Evolutionary conservation across 140 eudicot species (phyloP).

Genomic region (Ambrosia hybrid): DNA sequence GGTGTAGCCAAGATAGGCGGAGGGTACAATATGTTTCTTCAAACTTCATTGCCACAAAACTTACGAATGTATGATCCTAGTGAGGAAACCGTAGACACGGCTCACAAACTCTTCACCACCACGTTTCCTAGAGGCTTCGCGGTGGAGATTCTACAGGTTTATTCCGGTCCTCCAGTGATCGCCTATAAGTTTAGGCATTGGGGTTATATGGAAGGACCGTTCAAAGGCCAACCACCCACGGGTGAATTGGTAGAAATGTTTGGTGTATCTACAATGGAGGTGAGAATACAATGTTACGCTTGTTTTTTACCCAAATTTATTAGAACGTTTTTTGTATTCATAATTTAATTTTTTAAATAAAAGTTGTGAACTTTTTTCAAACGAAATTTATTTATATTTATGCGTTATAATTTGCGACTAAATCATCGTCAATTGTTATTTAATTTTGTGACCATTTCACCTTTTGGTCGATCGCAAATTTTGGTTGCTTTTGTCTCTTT

Average conservation of each 20-base stretch:
- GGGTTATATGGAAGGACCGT: constrained; percentile 92
- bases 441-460: neutral
- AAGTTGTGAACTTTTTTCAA: neutral
- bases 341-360: too few relatives aligned
- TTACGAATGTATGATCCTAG: constrained; percentile 56
- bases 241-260: constrained; percentile 69
- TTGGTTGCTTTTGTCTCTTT: neutral
- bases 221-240: constrained; percentile 73
- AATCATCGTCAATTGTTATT: neutral
- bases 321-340: neutral
- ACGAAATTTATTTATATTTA: neutral
- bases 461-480: neutral
- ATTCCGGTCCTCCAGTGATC: constrained; percentile 79
- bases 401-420: too few relatives aligned
- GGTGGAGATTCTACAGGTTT: constrained; percentile 74
- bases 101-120: constrained; percentile 57
- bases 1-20: constrained; percentile 58
- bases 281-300: neutral
- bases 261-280: constrained; percentile 70
- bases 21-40: constrained; percentile 73
- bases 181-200: constrained; percentile 82
- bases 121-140: constrained; percentile 95
- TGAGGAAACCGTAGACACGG: constrained; percentile 56
- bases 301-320: neutral
- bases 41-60: constrained; percentile 61